Evolutionary conservation across 768 basidiomycete genomes (phyloP).

Genomic region (Lactarius pseudohatsudake): DNA sequence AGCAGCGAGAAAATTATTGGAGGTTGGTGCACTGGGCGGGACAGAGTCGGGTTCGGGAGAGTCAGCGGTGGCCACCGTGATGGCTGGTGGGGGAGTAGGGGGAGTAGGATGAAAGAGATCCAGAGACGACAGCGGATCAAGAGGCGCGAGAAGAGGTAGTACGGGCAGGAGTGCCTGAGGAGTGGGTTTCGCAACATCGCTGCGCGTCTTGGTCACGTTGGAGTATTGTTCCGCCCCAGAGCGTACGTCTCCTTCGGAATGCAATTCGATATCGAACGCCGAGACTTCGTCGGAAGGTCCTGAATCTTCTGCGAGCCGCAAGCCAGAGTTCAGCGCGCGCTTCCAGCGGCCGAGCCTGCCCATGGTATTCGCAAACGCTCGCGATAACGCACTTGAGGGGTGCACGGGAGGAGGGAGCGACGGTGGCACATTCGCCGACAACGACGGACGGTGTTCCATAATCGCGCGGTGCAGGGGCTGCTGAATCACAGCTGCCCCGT

Average conservation of each 20-base stretch:
- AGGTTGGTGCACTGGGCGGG: neutral
- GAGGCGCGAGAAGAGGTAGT: slow-evolving; percentile 16
- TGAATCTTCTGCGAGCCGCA: slow-evolving; percentile 35
- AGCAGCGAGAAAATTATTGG: neutral
- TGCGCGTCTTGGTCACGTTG: slow-evolving; percentile 46
- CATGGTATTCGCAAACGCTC: slow-evolving; percentile 78
- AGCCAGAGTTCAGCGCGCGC: slow-evolving; percentile 62
- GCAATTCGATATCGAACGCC: slow-evolving; percentile 69
- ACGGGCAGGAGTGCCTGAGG: slow-evolving; percentile 25
- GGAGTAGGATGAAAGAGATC: slow-evolving; percentile 5
- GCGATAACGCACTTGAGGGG: slow-evolving; percentile 60
- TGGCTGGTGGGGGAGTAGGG: slow-evolving; percentile 1
- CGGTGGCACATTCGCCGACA: slow-evolving; percentile 39
- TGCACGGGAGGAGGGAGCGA: slow-evolving; percentile 52
- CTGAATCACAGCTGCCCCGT: slow-evolving; percentile 46
- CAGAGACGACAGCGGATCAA: slow-evolving; percentile 21
- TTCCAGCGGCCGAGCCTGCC: slow-evolving; percentile 82
- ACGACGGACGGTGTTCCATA: slow-evolving; percentile 45
- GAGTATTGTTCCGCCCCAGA: slow-evolving; percentile 69
- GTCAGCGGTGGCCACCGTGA: neutral
- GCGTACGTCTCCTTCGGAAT: slow-evolving; percentile 58
- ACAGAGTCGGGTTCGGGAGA: neutral
- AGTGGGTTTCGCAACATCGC: neutral
- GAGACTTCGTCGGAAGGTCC: slow-evolving; percentile 47
- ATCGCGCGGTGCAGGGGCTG: slow-evolving; percentile 58